phyloP scores from a whole-genome alignment of 768 basidiomycete genomes.

The Phlegmacium glaucopus region DNA sequence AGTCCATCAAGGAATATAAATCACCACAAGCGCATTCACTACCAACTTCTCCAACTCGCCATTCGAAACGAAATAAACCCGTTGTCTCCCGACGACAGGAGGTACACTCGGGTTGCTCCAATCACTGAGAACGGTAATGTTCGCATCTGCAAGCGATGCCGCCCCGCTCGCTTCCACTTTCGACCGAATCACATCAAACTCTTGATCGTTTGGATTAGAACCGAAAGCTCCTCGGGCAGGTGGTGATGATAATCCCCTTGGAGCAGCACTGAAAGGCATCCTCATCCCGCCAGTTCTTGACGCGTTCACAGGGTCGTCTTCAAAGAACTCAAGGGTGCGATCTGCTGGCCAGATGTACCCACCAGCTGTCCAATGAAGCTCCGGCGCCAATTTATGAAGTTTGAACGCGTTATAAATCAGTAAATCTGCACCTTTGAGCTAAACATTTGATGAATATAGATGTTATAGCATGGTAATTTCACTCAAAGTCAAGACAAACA shows the following conservation, averaged over 20 bases:
- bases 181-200: constrained; percentile 39
- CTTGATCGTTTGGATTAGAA: constrained; percentile 28
- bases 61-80: constrained; percentile 64
- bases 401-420: constrained; percentile 75
- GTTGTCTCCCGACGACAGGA: constrained; percentile 55
- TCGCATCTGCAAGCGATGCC: constrained; percentile 56
- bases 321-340: constrained; percentile 60
- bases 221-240: constrained; percentile 41
- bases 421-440: constrained; percentile 79
- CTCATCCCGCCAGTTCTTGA: constrained; percentile 30
- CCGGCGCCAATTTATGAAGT: constrained; percentile 68
- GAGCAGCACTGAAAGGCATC: constrained; percentile 33
- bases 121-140: constrained; percentile 60
- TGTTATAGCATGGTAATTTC: background rate
- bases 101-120: constrained; percentile 26
- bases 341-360: constrained; percentile 81
- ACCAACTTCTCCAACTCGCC: constrained; percentile 71
- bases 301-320: constrained; percentile 31
- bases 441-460: background rate
- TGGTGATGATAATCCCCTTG: constrained; percentile 22
- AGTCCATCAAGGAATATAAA: constrained; percentile 48
- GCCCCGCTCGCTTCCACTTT: constrained; percentile 70
- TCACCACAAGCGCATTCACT: constrained; percentile 72
- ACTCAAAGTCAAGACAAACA: constrained; percentile 21
- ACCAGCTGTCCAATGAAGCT: constrained; percentile 79